Percentiles rank a stretch among this genome's conserved stretches.
phyloP scores from a whole-genome alignment of 2,329 filamentous ascomycete genomes.

The Penicillium vulpinum region DNA sequence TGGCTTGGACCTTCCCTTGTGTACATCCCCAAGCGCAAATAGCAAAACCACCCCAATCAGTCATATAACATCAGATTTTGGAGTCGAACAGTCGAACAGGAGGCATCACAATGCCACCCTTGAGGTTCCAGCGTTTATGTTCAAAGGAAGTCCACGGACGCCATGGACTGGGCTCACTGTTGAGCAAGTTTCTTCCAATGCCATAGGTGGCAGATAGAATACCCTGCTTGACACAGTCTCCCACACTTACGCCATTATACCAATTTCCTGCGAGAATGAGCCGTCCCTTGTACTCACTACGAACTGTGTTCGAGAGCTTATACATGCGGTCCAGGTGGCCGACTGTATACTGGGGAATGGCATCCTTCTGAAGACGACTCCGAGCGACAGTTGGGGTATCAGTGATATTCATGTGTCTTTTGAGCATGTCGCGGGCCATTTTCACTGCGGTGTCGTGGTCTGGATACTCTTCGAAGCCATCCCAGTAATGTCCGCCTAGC shows the following conservation, averaged over 20 bases:
- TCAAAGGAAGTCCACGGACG: constrained; percentile 24
- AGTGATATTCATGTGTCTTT: constrained; percentile 72
- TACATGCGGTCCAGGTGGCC: constrained; percentile 69
- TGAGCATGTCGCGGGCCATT: constrained; percentile 69
- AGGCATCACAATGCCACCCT: constrained; percentile 33
- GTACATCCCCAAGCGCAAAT: neutral
- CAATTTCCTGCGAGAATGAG: constrained; percentile 64
- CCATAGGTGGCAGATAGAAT: constrained; percentile 53
- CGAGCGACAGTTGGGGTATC: constrained; percentile 61
- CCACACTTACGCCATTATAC: constrained; percentile 53
- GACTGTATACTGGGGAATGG: constrained; percentile 87
- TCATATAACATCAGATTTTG: constrained; percentile 1
- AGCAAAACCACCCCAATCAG: neutral
- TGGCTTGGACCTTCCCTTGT: neutral
- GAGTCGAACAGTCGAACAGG: constrained; percentile 24
- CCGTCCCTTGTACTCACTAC: constrained; percentile 58
- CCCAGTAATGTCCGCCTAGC: constrained; percentile 92
- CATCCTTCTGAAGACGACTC: constrained; percentile 65
- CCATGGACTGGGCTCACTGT: constrained; percentile 1
- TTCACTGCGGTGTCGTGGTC: constrained; percentile 63
- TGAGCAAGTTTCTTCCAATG: constrained; percentile 36
- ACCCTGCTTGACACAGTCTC: constrained; percentile 58
- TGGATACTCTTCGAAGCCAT: constrained; percentile 62
- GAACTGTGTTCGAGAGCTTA: constrained; percentile 57
- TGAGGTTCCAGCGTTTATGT: constrained; percentile 28